Base-by-base conservation (phyloP, 345 rosid species). In the Bretschneidera sinensis region DNA sequence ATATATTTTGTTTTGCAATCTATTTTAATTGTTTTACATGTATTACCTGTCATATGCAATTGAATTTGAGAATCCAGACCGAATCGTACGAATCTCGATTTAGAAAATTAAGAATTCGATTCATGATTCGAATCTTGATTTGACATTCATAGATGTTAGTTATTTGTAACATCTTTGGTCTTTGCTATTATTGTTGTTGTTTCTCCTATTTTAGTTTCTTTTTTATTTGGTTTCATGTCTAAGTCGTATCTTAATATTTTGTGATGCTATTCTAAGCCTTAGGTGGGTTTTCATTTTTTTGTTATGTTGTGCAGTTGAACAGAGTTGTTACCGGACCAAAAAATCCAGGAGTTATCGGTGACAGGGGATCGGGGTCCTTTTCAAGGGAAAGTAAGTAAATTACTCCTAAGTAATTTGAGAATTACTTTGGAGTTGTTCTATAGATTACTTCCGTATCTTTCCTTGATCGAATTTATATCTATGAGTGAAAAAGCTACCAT, bases 301-400 rank as follows among this genome's bases (percentile, higher is more conserved):
- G 10, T 39, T 5, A 65, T 4, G 5, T 54, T 67, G 20, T 20
- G 66, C 84, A 92, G 98, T 72, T 92, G 80, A 92, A 89, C 75
- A 82, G 97, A 78, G 85, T 76, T 74, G 96, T 92, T n/a, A 72
- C 87, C 0, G 98, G 98, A 45, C 98, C 98, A 58, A 85, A 83
- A 72, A 79, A 92, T 77, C 94, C 83, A 18, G 97, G 98, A 67
- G 86, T 92, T 19, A 92, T 89, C 71, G 98, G 98, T 57, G 97
- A 92, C 57, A 79, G 94, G 78, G 85, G 90, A 66, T 92, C 98
- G 33, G 92, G 96, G 20, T 89, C 98, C 10, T 89, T 92, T 76
- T 92, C 98, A 20, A 85, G 98, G 73, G 98, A 92, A 89, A 92
- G 98, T 92, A 71, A 92, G 98, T 84, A 72, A 6, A 68, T n/a